phyloP scores from a whole-genome alignment of 2,329 filamentous ascomycete species.

The Sarocladiaceae sp. region DNA sequence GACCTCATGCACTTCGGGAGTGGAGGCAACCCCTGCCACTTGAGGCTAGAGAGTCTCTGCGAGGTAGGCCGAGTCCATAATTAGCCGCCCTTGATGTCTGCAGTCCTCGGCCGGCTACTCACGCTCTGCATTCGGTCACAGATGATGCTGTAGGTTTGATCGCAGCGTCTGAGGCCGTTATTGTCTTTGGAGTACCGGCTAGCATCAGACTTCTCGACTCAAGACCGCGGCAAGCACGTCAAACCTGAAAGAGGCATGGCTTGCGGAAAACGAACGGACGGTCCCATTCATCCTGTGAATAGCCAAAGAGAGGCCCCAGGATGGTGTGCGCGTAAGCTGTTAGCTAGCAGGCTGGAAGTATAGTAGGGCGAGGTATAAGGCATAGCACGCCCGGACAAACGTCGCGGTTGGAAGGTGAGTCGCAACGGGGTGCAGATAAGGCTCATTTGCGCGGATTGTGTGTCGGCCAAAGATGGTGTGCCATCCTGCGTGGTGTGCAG shows the following conservation, averaged over 20 bases:
- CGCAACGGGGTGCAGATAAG: slow-evolving; percentile 6
- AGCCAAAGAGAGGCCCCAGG: not conserved
- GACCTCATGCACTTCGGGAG: not conserved
- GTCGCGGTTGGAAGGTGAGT: not conserved
- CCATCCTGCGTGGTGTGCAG: not conserved
- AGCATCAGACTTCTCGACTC: too few relatives aligned
- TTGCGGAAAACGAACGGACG: not conserved
- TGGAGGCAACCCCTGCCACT: not conserved
- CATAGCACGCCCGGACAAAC: not conserved
- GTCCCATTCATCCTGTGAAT: not conserved
- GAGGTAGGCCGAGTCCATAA: too few relatives aligned
- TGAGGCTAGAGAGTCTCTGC: too few relatives aligned
- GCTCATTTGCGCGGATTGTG: too few relatives aligned
- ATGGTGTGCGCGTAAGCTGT: slow-evolving; percentile 1
- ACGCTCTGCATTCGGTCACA: too few relatives aligned
- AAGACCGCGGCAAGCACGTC: not conserved
- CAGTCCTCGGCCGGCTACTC: too few relatives aligned
- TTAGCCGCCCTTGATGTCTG: slow-evolving; percentile 1
- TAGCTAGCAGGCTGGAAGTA: not conserved
- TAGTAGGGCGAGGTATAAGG: slow-evolving; percentile 1
- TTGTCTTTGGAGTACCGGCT: too few relatives aligned
- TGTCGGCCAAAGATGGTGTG: not conserved
- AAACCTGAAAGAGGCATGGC: not conserved
- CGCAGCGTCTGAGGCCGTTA: too few relatives aligned
- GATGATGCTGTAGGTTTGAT: too few relatives aligned